Percentiles rank a stretch among this genome's conserved stretches.
Evolutionary conservation across 495 filamentous ascomycete species (phyloP).

Genomic region (Talaromyces liani): DNA sequence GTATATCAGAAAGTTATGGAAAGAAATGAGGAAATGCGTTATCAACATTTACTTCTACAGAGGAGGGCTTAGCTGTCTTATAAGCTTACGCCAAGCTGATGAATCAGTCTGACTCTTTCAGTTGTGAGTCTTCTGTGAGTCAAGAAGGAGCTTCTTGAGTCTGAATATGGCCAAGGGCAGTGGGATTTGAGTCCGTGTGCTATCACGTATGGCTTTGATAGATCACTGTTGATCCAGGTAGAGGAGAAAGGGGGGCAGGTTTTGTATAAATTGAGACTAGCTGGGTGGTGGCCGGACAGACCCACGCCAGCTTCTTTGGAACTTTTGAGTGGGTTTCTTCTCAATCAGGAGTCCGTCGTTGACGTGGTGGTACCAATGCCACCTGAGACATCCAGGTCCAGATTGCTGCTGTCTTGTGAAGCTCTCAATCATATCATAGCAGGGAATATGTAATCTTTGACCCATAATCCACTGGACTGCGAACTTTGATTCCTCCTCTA

Average conservation of each 20-base stretch:
- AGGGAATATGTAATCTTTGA: conserved; percentile 57
- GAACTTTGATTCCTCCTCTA: too few relatives aligned
- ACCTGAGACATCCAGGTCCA: conserved; percentile 24
- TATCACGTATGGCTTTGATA: conserved; percentile 59
- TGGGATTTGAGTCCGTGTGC: conserved; percentile 64
- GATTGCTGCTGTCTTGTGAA: conserved; percentile 56
- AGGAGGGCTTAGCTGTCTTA: too few relatives aligned
- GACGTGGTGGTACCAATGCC: conserved; percentile 48
- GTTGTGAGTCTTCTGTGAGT: too few relatives aligned
- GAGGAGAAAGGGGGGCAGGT: conserved; percentile 57
- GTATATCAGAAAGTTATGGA: too few relatives aligned
- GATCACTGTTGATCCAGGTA: conserved; percentile 58
- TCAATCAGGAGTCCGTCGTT: conserved; percentile 48
- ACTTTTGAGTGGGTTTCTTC: conserved; percentile 49
- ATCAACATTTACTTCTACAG: too few relatives aligned
- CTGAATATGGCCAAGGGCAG: conserved; percentile 49
- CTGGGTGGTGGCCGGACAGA: conserved; percentile 40
- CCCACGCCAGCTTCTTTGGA: conserved; percentile 17
- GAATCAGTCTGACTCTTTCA: too few relatives aligned
- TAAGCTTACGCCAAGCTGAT: too few relatives aligned
- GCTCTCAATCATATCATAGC: conserved; percentile 65
- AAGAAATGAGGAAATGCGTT: too few relatives aligned
- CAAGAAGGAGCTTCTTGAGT: conserved; percentile 51
- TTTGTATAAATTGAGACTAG: conserved; percentile 54
- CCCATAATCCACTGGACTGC: conserved; percentile 32